Conservation (phyloP, 2,329 filamentous ascomycete genomes). For the Didymosphaeria variabile region DNA sequence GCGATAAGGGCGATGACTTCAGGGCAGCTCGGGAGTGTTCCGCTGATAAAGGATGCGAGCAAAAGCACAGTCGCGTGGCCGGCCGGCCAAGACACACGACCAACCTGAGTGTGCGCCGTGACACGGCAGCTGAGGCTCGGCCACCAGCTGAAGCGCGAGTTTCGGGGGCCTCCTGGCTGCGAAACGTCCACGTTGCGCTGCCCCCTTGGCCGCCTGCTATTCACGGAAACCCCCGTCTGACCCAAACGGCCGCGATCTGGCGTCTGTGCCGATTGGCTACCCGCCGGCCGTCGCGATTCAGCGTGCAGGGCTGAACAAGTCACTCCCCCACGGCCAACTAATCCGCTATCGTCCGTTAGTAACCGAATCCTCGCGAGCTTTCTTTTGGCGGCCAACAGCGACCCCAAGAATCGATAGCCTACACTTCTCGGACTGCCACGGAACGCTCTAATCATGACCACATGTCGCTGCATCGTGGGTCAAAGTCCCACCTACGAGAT, state of each 20-base stretch:
- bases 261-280: constrained; percentile 26
- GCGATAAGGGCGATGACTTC: constrained; percentile 20
- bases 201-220: not conserved
- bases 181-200: constrained; percentile 12
- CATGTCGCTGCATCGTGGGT: not conserved
- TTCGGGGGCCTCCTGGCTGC: constrained; percentile 10
- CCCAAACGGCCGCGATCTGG: constrained; percentile 18
- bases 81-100: constrained; percentile 18
- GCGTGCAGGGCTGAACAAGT: constrained; percentile 21
- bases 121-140: constrained; percentile 16
- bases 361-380: not conserved
- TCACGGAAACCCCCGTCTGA: constrained; percentile 4
- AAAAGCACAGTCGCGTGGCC: constrained; percentile 32
- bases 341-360: constrained; percentile 5
- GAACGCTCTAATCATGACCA: not conserved
- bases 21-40: constrained; percentile 17
- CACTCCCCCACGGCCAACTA: constrained; percentile 14
- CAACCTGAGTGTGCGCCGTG: constrained; percentile 18
- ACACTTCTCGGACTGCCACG: not conserved
- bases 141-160: constrained; percentile 18
- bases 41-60: constrained; percentile 22
- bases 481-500: constrained; percentile 31
- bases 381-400: not conserved
- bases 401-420: not conserved
- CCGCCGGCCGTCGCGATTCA: constrained; percentile 20